Evolutionary conservation across 257 asterid genomes (phyloP).

Genomic region (Linaria vulgaris): DNA sequence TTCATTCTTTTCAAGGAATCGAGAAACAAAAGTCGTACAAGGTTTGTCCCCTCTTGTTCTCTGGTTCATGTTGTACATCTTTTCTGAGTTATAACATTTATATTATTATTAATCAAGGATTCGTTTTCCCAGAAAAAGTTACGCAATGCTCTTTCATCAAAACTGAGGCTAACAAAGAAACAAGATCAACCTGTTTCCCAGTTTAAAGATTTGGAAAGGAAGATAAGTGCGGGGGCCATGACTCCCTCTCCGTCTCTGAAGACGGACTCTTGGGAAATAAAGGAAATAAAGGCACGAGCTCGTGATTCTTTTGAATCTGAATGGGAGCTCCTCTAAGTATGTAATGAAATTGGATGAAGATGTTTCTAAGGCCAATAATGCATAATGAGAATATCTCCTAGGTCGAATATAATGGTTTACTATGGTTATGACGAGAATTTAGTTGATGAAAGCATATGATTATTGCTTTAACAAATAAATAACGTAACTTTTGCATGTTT

Average conservation of each 20-base stretch:
- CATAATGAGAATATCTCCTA: too few relatives aligned
- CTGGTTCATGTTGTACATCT: background rate
- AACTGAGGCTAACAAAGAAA: constrained; percentile 38
- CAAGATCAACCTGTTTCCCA: constrained; percentile 3
- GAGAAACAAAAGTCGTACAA: constrained; percentile 58
- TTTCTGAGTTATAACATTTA: constrained; percentile 1
- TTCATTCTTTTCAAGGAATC: constrained; percentile 28
- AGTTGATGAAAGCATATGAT: too few relatives aligned
- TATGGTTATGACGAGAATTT: too few relatives aligned
- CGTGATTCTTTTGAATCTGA: constrained; percentile 35
- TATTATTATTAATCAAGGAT: background rate
- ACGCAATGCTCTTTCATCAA: constrained; percentile 49
- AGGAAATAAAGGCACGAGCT: constrained; percentile 1
- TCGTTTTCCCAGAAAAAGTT: constrained; percentile 52
- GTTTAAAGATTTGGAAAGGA: constrained; percentile 10
- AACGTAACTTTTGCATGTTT: too few relatives aligned
- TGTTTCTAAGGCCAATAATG: too few relatives aligned
- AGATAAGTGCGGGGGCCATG: background rate
- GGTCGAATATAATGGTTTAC: too few relatives aligned
- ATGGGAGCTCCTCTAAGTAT: constrained; percentile 45
- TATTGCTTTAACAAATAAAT: too few relatives aligned
- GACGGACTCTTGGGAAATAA: constrained; percentile 5
- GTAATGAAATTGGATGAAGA: too few relatives aligned
- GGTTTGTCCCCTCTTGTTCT: constrained; percentile 34
- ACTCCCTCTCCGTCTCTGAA: constrained; percentile 9